These are phyloP conservation scores for Seiridium unicorne DNA, from an alignment of 2,329 filamentous ascomycete genomes.

Conservation along the genomic window DNA sequence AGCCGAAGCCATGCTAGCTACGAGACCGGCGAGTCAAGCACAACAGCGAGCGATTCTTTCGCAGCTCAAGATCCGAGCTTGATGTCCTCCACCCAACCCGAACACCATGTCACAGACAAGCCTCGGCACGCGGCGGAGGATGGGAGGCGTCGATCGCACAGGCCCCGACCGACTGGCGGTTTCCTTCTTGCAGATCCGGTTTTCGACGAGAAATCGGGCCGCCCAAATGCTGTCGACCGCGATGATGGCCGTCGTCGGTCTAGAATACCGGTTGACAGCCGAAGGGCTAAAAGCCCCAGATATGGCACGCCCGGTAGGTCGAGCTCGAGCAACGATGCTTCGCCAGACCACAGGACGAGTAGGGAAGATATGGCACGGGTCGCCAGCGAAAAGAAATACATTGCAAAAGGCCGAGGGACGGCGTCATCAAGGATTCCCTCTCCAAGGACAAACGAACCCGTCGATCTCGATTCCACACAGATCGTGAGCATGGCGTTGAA, in stretches of 20 bases:
- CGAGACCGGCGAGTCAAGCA: conserved; percentile 45
- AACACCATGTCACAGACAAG: conserved; percentile 12
- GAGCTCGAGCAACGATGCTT: conserved; percentile 2
- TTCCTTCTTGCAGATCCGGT: conserved; percentile 50
- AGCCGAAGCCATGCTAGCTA: conserved; percentile 34
- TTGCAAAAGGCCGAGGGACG: conserved; percentile 21
- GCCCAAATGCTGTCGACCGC: conserved; percentile 21
- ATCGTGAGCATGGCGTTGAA: conserved; percentile 92
- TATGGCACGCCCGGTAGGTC: conserved; percentile 13
- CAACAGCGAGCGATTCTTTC: conserved; percentile 25
- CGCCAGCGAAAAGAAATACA: conserved; percentile 20
- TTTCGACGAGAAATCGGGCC: conserved; percentile 18
- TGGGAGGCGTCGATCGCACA: conserved; percentile 32
- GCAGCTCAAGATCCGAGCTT: conserved; percentile 13
- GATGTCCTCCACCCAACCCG: conserved; percentile 12
- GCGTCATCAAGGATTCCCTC: conserved; percentile 19
- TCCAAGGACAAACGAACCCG: conserved; percentile 23
- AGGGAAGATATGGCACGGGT: conserved; percentile 11
- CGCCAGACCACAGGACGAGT: conserved; percentile 14
- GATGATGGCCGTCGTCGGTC: conserved; percentile 30
- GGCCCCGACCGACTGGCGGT: conserved; percentile 44
- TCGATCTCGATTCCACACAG: conserved; percentile 78
- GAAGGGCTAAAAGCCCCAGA: conserved; percentile 23
- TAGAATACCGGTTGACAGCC: conserved; percentile 25
- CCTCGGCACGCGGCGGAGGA: conserved; percentile 14